Conservation (phyloP, 306 rosid genomes). For the Arachis stenosperma region DNA sequence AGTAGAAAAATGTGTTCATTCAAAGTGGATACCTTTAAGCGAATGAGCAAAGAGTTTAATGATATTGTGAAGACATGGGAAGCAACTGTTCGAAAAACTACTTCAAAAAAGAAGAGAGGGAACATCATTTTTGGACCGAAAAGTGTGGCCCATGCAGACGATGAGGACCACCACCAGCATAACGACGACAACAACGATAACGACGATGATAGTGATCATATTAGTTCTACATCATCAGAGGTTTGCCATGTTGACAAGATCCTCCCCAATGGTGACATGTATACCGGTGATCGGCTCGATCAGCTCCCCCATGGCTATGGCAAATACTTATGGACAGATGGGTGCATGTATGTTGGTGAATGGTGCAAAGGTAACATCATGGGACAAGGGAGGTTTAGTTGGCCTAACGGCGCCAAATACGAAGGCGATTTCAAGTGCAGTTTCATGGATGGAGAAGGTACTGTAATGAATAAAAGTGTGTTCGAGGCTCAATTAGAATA, state of each 20-base stretch:
- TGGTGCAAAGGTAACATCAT: conserved; percentile 68
- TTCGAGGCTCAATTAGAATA: no score
- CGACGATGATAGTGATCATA: no score
- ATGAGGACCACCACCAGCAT: conserved; percentile 41
- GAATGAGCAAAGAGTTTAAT: conserved; percentile 74
- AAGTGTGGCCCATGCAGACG: conserved; percentile 88
- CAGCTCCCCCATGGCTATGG: conserved; percentile 78
- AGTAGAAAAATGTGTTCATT: conserved; percentile 22
- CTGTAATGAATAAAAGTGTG: conserved; percentile 1
- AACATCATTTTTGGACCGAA: conserved; percentile 66
- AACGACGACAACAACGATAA: no score
- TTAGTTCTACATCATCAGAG: no score
- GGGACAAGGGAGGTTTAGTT: conserved; percentile 85
- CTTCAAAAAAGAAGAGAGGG: conserved; percentile 61
- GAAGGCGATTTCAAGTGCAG: conserved; percentile 81
- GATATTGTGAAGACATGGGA: conserved; percentile 72
- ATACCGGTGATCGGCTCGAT: conserved; percentile 72
- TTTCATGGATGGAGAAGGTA: conserved; percentile 84
- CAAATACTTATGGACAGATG: conserved; percentile 85
- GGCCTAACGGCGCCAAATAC: conserved; percentile 94
- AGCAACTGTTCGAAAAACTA: conserved; percentile 66
- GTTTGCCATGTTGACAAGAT: conserved; percentile 49
- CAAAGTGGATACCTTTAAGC: conserved; percentile 46
- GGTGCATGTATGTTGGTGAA: conserved; percentile 90
- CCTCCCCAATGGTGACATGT: conserved; percentile 74